Base-by-base conservation (phyloP, 768 basidiomycete species). In the Boletus rubroflammeus region DNA sequence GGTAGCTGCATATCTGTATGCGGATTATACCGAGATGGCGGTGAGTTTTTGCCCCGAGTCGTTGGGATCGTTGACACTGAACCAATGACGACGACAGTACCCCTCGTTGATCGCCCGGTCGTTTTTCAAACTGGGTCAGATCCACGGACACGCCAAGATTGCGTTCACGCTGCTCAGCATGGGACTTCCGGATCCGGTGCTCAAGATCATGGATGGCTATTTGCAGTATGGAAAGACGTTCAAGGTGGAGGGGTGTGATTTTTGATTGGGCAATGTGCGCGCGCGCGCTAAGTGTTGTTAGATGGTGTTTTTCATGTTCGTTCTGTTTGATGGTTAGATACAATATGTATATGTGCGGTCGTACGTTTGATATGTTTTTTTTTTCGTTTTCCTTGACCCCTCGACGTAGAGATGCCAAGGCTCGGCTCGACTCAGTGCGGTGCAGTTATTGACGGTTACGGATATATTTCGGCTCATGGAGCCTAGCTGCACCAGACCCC, bases 111-210 rank as follows among this genome's bases (percentile, higher is more conserved):
- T 98, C 43, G 92, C 94, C 0, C 84, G 88, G 32, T 83, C 87
- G 55, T 85, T 98, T 63, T 98, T 91, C 83, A 96, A 95, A 72
- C 80, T 99, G 6, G 93, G 94, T 6, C 88, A 88, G 69, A 83
- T 90, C 36, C 93, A 98, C 60, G 97, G 97, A 0, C 89, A 93
- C 62, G 88, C 85, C 56, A 98, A 98, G 75, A 93, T 98, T 56
- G 83, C 86, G 49, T 97, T 92, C 67, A 95, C 95, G 7, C 73
- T 99, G 26, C 72, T 97, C 51, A 96, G 93, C 67, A 95, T 97
- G 90, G 90, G 92, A 3, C 77, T 98, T 8, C 95, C 95, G 1
- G 90, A 93, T 2, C 80, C 88, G 8, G 88, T 97, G 52, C 76
- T 90, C 62, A 93, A 90, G 74, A 90, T 97, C 61, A 93, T 98